These are phyloP conservation scores for Russula foetens DNA, from an alignment of 768 basidiomycete species.

Conservation along the genomic window DNA sequence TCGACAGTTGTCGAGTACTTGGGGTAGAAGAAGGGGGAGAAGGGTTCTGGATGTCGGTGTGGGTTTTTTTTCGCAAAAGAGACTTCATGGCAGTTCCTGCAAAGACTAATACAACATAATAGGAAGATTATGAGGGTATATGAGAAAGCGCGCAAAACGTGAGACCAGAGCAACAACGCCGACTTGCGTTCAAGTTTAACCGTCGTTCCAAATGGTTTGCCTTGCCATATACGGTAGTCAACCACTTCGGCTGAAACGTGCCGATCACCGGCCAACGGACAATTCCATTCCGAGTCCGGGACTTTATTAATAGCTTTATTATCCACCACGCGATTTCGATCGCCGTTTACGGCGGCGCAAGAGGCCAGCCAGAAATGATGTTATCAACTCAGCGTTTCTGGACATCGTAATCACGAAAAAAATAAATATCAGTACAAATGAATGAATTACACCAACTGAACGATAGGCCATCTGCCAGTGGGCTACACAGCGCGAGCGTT, in stretches of 20 bases:
- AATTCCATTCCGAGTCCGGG: too few relatives aligned
- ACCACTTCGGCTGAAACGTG: not conserved
- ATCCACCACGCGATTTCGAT: too few relatives aligned
- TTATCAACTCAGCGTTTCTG: too few relatives aligned
- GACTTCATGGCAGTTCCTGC: slow-evolving; percentile 14
- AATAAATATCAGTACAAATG: too few relatives aligned
- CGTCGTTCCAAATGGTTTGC: not conserved
- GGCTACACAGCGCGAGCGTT: too few relatives aligned
- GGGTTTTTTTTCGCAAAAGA: slow-evolving; percentile 14
- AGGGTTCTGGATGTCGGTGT: slow-evolving; percentile 3
- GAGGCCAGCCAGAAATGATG: too few relatives aligned
- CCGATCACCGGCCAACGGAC: too few relatives aligned
- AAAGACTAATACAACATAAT: slow-evolving; percentile 6
- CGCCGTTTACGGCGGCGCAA: too few relatives aligned
- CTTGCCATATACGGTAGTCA: not conserved
- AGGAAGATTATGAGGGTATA: not conserved
- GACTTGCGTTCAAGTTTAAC: not conserved
- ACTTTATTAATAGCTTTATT: too few relatives aligned
- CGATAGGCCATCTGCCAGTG: too few relatives aligned
- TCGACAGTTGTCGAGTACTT: not conserved
- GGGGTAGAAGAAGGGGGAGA: not conserved
- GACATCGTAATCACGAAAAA: too few relatives aligned
- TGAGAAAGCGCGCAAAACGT: slow-evolving; percentile 1
- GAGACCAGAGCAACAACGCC: not conserved
- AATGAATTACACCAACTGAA: too few relatives aligned